Conservation (phyloP, 177 flowering plant genomes). For the Telopea speciosissima region DNA sequence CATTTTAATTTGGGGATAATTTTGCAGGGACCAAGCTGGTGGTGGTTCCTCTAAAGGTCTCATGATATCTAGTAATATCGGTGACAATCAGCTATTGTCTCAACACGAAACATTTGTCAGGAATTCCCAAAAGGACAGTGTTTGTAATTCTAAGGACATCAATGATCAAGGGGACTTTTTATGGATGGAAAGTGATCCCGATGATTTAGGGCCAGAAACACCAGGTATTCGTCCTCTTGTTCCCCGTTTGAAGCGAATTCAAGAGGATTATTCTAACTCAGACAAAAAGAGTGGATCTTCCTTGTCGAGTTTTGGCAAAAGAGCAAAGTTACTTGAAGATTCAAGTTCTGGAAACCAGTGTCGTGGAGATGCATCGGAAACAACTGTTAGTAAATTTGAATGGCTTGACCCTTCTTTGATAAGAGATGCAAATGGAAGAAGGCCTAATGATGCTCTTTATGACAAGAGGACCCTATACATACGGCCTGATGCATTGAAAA, state of each 20-base stretch:
- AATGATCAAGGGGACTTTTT: conserved; percentile 13
- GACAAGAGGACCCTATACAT: conserved; percentile 74
- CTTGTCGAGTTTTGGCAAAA: conserved; percentile 36
- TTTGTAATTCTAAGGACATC: conserved; percentile 13
- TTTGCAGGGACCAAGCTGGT: conserved; percentile 32
- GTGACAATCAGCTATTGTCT: conserved; percentile 10
- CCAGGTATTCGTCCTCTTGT: conserved; percentile 55
- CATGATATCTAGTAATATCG: conserved; percentile 14
- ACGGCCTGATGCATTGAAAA: conserved; percentile 71
- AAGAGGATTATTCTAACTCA: conserved; percentile 33
- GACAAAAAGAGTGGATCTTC: conserved; percentile 20
- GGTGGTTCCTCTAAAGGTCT: conserved; percentile 17
- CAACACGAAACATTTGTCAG: conserved; percentile 17
- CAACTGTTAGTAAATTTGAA: conserved; percentile 60
- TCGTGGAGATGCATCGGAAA: conserved; percentile 25
- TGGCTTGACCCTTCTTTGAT: conserved; percentile 75
- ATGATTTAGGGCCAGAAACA: conserved; percentile 63
- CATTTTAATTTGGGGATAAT: neutral
- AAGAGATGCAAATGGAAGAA: conserved; percentile 76
- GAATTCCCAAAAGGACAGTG: conserved; percentile 9
- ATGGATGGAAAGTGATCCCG: conserved; percentile 27
- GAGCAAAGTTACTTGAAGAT: conserved; percentile 42
- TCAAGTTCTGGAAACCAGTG: conserved; percentile 18
- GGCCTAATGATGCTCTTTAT: conserved; percentile 66
- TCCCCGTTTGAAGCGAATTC: conserved; percentile 68